Evolutionary conservation across 1,139 yeast species (phyloP).

Genomic region (Ogataea hybrid): DNA sequence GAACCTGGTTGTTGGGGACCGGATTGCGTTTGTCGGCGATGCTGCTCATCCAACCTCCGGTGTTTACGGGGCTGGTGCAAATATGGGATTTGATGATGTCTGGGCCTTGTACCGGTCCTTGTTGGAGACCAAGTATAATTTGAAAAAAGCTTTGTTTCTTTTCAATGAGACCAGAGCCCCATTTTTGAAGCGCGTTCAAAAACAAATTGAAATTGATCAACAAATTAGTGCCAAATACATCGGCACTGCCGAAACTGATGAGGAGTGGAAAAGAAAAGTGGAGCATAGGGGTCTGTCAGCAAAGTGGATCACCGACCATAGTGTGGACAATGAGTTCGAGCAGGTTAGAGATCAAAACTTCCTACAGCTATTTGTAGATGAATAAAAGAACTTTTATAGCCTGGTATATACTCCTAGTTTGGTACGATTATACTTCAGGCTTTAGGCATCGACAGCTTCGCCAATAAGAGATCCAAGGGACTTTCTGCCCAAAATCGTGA

Average conservation of each 20-base stretch:
- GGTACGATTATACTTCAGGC: too few relatives aligned
- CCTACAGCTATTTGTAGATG: too few relatives aligned
- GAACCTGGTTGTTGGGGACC: slow-evolving; percentile 18
- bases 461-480: slow-evolving; percentile 18
- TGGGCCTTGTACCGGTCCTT: slow-evolving; percentile 21
- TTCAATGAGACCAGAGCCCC: slow-evolving; percentile 18
- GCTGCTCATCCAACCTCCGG: slow-evolving; percentile 27
- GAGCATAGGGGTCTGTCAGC: slow-evolving; percentile 6
- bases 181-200: slow-evolving; percentile 18
- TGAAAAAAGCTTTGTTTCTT: slow-evolving; percentile 10
- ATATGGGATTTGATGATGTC: slow-evolving; percentile 21
- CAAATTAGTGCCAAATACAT: slow-evolving; percentile 12
- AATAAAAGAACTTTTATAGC: too few relatives aligned
- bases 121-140: slow-evolving; percentile 12
- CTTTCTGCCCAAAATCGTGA: slow-evolving; percentile 19
- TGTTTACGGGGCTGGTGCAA: slow-evolving; percentile 23
- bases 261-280: slow-evolving; percentile 10
- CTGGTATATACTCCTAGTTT: too few relatives aligned
- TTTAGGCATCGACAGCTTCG: background rate
- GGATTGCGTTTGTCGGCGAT: slow-evolving; percentile 33
- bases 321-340: slow-evolving; percentile 20
- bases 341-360: background rate
- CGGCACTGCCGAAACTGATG: slow-evolving; percentile 10
- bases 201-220: slow-evolving; percentile 17
- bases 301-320: slow-evolving; percentile 19